Conservation (phyloP, 768 basidiomycete genomes). For the Galerina sulciceps region DNA sequence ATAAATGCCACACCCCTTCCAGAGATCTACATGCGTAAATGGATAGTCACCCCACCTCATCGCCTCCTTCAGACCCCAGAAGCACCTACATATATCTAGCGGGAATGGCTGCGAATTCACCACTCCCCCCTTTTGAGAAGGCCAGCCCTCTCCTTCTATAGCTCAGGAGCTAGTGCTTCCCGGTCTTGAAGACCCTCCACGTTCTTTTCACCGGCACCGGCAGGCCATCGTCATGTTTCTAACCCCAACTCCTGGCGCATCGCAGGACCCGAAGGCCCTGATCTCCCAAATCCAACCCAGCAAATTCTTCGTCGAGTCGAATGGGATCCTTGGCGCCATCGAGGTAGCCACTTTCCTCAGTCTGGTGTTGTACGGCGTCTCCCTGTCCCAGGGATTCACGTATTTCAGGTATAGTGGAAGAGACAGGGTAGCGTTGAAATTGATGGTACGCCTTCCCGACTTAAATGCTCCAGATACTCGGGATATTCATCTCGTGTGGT, state of each 20-base stretch:
- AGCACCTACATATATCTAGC: neutral
- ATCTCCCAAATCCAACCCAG: neutral
- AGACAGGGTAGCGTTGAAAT: slow-evolving; percentile 11
- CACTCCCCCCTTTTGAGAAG: neutral
- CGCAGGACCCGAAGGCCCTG: neutral
- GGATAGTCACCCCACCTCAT: too few relatives aligned
- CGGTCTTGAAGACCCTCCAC: neutral
- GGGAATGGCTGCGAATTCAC: neutral
- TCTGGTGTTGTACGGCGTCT: slow-evolving; percentile 15
- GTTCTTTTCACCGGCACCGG: neutral
- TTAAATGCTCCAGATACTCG: neutral
- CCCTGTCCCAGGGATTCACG: slow-evolving; percentile 18
- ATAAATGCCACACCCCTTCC: too few relatives aligned
- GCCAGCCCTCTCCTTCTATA: neutral
- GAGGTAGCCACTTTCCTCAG: slow-evolving; percentile 19
- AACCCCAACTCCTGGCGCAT: neutral
- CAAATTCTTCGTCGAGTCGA: slow-evolving; percentile 9
- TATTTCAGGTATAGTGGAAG: slow-evolving; percentile 6
- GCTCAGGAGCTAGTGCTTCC: too few relatives aligned
- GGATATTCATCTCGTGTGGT: neutral
- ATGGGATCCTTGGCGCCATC: slow-evolving; percentile 15
- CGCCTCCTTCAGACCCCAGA: too few relatives aligned
- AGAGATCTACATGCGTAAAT: too few relatives aligned
- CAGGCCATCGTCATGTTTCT: neutral
- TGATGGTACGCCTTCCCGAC: slow-evolving; percentile 13